Base-by-base conservation (phyloP, 176 grass and related monocot genomes). In the Aegilops speltoides region DNA sequence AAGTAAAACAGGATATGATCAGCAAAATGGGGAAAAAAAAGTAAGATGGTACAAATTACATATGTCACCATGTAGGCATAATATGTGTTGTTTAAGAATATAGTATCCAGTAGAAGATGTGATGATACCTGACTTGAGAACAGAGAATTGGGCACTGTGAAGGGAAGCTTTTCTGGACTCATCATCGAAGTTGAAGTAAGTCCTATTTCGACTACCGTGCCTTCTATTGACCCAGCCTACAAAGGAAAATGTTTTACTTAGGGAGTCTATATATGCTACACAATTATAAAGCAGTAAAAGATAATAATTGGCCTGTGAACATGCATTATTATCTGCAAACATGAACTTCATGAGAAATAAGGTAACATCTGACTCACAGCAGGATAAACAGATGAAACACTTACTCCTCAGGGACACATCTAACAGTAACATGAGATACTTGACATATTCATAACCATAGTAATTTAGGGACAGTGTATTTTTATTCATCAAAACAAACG, bases 111-210 rank as follows among this genome's bases (percentile, higher is more conserved):
- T 19, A 64, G 50, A 74, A 85, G 54, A 19, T 41, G 61, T 86
- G 46, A 70, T 22, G 23, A 24, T 85, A 98, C 97, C 93, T 98
- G 97, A 87, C 97, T 98, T 66, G 94, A 91, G 79, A 98, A 98
- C 62, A 98, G 48, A 73, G 97, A 98, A 43, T 98, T 98, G 61
- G 97, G 97, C 60, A 98, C 94, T 84, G 95, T 91, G 75, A 98
- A 92, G 68, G 97, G 97, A 54, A 91, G 95, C 85, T 94, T 94
- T 82, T 98, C 97, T 77, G 97, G 85, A 88, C 94, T 98, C 70
- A 93, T 90, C 82, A 98, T 91, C 48, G 80, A 88, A 66, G 97
- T 98, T 31, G 87, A 82, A 67, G 94, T 96, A 52, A 98, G 97
- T 52, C 97, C 97, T 57, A 98, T 91, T 89, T 94, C 90, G 71